A percentile compares a stretch with the other conserved stretches of the same genome.
These are phyloP conservation scores for Rhodotorula sphaerocarpa DNA, from an alignment of 768 basidiomycete species.

Conservation along the genomic window DNA sequence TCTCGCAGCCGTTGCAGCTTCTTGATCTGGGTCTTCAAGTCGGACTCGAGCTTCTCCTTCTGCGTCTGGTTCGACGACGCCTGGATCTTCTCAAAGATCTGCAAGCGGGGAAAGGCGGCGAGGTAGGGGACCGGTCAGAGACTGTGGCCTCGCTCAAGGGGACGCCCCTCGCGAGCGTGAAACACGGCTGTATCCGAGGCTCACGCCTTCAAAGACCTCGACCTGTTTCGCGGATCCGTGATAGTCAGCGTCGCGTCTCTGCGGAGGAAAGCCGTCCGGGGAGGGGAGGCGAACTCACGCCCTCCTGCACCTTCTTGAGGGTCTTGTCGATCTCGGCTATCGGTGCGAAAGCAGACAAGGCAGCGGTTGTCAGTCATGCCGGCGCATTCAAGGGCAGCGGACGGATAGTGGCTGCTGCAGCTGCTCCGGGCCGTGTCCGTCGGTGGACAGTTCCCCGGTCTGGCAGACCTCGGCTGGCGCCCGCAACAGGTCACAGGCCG, in stretches of 20 bases:
- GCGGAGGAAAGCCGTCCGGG: neutral
- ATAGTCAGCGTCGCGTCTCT: neutral
- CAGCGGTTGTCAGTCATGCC: neutral
- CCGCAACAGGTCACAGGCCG: too few relatives aligned
- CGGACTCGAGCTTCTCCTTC: conserved; percentile 90
- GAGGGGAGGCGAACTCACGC: conserved; percentile 46
- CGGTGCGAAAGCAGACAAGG: neutral
- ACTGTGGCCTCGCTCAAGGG: too few relatives aligned
- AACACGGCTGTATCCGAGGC: neutral
- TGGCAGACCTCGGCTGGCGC: too few relatives aligned
- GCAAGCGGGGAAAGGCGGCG: neutral
- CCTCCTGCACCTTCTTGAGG: conserved; percentile 90
- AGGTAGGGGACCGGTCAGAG: neutral
- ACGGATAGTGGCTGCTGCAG: neutral
- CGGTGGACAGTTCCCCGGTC: too few relatives aligned
- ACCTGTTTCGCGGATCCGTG: conserved; percentile 16
- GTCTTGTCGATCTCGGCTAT: conserved; percentile 98
- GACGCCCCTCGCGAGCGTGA: too few relatives aligned
- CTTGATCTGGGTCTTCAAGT: conserved; percentile 98
- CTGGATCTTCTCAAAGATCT: conserved; percentile 97
- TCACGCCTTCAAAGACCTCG: conserved; percentile 43
- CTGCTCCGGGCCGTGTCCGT: neutral
- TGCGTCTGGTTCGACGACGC: conserved; percentile 90
- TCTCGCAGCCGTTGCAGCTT: conserved; percentile 73
- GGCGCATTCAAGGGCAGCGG: neutral